Base-by-base conservation (phyloP, 2,329 filamentous ascomycete genomes). In the Fusarium multiceps region DNA sequence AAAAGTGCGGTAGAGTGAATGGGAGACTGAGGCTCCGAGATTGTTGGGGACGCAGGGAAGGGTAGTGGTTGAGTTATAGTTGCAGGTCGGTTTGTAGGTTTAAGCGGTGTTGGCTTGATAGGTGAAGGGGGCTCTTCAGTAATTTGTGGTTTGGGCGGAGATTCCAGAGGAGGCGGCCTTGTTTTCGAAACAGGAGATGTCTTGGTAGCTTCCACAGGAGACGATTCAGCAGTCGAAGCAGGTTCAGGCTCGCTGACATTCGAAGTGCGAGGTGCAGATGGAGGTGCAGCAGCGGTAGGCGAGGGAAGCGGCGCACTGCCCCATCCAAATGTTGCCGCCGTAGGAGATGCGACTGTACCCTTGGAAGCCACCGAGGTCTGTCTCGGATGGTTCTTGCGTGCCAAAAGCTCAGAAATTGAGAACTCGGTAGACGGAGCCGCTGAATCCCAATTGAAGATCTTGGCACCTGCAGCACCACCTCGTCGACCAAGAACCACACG, bases 391-490 rank as follows among this genome's bases (percentile, higher is more conserved):
- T 72, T 74, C 62, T 71, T 76, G n/a, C 68, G 73, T 10, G 70
- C 72, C 16, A 82, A 63, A 7, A 82, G 66, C 63, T 80, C 77
- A 4, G 75, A 75, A n/a, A 90, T 82, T 11, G 75, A 75, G 21
- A 90, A 82, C 11, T 85, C 82, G 3, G 89, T 80, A 12, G 83
- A 82, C 30, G 84, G 81, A 0, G 84, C 82, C 20, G 82, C 81
- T 16, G 84, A 84, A 68, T 89, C 86, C 89, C 89, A 91, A 30
- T 88, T 87, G 76, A 90, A 91, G 69, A 87, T 82, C 60, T 82
- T 83, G 8, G 81, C 82, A 41, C 83, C 84, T 20, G 82, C 81
- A 20, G 76, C 76, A 2, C 78, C 79, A 1, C 74, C 73, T 18
- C 82, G 78, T 48, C 81, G 78, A 1, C 81, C 80, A 5, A 80